phyloP scores from a whole-genome alignment of 495 filamentous ascomycete genomes.

The Hypoxylon subgilvum region DNA sequence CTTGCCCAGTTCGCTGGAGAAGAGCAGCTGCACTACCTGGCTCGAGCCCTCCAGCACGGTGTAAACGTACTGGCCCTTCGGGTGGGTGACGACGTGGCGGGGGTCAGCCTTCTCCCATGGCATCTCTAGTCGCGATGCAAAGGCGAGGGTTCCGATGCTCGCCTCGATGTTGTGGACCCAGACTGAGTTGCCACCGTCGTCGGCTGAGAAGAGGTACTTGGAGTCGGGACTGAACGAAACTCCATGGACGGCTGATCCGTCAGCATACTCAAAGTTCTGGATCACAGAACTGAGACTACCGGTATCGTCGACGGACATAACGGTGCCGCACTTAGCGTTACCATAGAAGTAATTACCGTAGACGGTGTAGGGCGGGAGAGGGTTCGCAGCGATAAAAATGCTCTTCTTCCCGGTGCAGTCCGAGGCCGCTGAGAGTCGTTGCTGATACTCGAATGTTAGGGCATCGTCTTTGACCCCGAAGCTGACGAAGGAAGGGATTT shows the following conservation, averaged over 20 bases:
- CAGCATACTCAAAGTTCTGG: constrained; percentile 37
- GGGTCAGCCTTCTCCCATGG: constrained; percentile 33
- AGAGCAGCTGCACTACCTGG: constrained; percentile 25
- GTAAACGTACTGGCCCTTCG: constrained; percentile 42
- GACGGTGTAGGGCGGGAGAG: constrained; percentile 38
- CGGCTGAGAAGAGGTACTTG: constrained; percentile 43
- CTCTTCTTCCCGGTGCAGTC: constrained; percentile 47
- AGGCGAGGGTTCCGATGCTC: constrained; percentile 6
- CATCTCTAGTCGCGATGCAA: constrained; percentile 13
- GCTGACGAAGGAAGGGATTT: constrained; percentile 37
- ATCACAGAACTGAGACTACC: constrained; percentile 37
- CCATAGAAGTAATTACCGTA: constrained; percentile 43
- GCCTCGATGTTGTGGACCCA: constrained; percentile 45
- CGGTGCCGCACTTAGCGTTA: constrained; percentile 42
- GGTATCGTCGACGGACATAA: constrained; percentile 39
- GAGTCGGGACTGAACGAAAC: constrained; percentile 34
- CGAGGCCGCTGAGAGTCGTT: constrained; percentile 67
- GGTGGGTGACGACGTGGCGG: constrained; percentile 41
- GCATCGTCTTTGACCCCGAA: constrained; percentile 58
- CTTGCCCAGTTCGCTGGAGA: not conserved
- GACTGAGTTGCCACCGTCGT: constrained; percentile 34
- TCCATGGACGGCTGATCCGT: constrained; percentile 44
- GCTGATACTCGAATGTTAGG: constrained; percentile 64
- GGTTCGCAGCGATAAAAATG: constrained; percentile 38
- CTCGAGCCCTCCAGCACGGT: constrained; percentile 41